phyloP scores from a whole-genome alignment of 148 eudicot genomes.

The Cornus controversa region DNA sequence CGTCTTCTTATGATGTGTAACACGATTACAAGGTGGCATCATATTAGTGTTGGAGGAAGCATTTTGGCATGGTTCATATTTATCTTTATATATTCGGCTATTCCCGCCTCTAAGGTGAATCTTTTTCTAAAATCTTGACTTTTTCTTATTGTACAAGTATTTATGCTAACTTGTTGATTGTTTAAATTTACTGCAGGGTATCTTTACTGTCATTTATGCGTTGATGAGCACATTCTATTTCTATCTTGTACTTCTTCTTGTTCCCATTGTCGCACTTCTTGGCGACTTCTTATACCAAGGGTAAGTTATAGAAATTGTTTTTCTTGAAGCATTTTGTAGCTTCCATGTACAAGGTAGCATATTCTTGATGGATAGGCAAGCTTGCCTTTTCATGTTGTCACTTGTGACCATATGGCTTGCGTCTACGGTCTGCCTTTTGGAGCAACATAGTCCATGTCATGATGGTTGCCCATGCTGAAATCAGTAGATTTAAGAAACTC shows the following conservation, averaged over 20 bases:
- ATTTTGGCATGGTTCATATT: constrained; percentile 78
- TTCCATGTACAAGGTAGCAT: background rate
- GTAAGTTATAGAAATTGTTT: constrained; percentile 38
- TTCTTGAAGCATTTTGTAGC: background rate
- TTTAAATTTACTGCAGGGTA: constrained; percentile 56
- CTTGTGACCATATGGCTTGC: too few relatives aligned
- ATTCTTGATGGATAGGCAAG: background rate
- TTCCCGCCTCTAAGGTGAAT: constrained; percentile 56
- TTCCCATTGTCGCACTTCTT: constrained; percentile 76
- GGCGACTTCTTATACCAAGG: constrained; percentile 83
- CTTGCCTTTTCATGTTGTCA: background rate
- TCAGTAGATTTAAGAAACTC: too few relatives aligned
- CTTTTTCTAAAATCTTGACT: background rate
- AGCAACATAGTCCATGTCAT: background rate
- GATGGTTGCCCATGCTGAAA: background rate
- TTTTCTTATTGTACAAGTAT: background rate
- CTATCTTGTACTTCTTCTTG: constrained; percentile 67
- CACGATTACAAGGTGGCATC: constrained; percentile 91
- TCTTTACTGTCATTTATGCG: constrained; percentile 61
- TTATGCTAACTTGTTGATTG: constrained; percentile 18
- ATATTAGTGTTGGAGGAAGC: constrained; percentile 90
- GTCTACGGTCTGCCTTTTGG: too few relatives aligned
- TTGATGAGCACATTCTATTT: constrained; percentile 87
- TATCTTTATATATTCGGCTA: constrained; percentile 67
- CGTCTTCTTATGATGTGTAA: constrained; percentile 89